These are phyloP conservation scores for Tricholomella constricta DNA, from an alignment of 768 basidiomycete genomes.

Conservation along the genomic window DNA sequence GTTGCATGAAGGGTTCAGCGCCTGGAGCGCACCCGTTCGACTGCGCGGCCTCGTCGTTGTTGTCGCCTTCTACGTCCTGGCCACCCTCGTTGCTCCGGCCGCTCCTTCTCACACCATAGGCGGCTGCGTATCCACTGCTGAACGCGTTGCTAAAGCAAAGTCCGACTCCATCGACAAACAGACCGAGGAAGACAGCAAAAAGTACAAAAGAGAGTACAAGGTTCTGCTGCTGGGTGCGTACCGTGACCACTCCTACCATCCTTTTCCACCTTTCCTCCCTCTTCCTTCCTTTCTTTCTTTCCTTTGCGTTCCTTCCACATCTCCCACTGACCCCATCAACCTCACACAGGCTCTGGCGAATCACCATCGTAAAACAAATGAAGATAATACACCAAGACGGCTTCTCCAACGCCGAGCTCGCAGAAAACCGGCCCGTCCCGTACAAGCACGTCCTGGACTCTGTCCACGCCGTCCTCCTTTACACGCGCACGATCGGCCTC, in stretches of 20 bases:
- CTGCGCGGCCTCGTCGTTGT: too few relatives aligned
- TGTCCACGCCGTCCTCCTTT: conserved; percentile 75
- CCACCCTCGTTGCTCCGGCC: too few relatives aligned
- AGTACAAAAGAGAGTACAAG: too few relatives aligned
- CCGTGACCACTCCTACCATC: too few relatives aligned
- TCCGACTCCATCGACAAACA: conserved; percentile 79
- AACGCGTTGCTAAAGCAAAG: conserved; percentile 58
- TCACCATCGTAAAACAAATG: conserved; percentile 97
- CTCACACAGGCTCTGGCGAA: conserved; percentile 93
- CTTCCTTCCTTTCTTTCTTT: not conserved
- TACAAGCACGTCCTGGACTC: conserved; percentile 81
- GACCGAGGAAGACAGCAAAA: conserved; percentile 85
- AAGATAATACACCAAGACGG: conserved; percentile 91
- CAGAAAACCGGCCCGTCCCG: conserved; percentile 70
- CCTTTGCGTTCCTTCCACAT: not conserved
- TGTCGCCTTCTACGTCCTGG: too few relatives aligned
- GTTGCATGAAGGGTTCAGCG: too few relatives aligned
- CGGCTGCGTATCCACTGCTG: too few relatives aligned
- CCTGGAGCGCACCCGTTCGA: too few relatives aligned
- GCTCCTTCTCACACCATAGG: too few relatives aligned
- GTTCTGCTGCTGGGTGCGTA: too few relatives aligned
- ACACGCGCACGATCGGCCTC: conserved; percentile 76
- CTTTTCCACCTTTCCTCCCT: not conserved
- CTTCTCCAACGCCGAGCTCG: conserved; percentile 69
- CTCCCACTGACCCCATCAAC: conserved; percentile 1